Evolutionary conservation across 371 early-diverging fungal genomes (phyloP).

Genomic region (Syncephalastrum sp.): DNA sequence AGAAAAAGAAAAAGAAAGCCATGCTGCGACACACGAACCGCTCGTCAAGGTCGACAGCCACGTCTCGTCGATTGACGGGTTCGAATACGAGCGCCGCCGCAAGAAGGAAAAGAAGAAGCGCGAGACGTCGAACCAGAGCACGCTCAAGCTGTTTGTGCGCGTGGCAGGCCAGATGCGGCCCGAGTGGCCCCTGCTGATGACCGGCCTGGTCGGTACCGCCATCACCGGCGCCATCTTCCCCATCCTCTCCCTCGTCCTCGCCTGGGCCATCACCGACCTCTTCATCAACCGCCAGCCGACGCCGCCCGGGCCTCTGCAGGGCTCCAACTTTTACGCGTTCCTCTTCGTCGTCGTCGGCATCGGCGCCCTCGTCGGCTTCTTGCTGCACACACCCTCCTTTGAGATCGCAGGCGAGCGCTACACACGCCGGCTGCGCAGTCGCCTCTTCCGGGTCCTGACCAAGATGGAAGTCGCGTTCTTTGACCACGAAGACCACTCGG

Average conservation of each 20-base stretch:
- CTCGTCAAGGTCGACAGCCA: neutral
- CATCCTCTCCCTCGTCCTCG: conserved; percentile 34
- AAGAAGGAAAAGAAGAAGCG: conserved; percentile 6
- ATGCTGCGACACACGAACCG: neutral
- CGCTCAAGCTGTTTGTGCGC: conserved; percentile 12
- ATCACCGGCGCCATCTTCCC: conserved; percentile 49
- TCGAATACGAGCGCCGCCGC: neutral
- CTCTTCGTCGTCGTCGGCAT: conserved; percentile 59
- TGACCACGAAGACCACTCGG: conserved; percentile 72
- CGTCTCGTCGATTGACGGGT: conserved; percentile 1
- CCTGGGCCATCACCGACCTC: conserved; percentile 14
- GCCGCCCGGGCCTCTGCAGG: conserved; percentile 26
- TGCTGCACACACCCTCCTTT: conserved; percentile 24
- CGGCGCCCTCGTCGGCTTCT: conserved; percentile 34
- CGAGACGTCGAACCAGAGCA: too few species aligned
- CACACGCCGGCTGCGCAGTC: conserved; percentile 51
- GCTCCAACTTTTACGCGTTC: conserved; percentile 66
- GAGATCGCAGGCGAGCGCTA: conserved; percentile 48
- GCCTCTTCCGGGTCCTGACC: conserved; percentile 49
- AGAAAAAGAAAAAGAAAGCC: neutral
- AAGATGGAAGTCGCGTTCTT: conserved; percentile 82
- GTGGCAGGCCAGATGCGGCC: conserved; percentile 34
- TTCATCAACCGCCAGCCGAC: conserved; percentile 9
- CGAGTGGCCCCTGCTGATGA: conserved; percentile 36
- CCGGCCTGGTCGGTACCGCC: conserved; percentile 49